Conservation (phyloP, 257 asterid genomes). For the Ballota nigra region DNA sequence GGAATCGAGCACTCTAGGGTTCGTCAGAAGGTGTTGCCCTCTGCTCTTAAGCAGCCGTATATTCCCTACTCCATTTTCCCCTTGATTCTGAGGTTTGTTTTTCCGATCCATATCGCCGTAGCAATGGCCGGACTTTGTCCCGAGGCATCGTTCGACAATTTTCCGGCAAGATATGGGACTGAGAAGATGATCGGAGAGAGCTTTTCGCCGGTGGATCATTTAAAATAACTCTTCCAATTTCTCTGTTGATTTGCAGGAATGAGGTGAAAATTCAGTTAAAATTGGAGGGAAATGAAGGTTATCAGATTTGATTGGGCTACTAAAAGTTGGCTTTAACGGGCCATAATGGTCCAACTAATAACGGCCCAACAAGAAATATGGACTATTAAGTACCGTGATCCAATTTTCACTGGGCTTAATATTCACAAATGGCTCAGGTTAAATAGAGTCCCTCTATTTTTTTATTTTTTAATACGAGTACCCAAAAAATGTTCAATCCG, state of each 20-base stretch:
- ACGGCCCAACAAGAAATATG: background rate
- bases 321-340: background rate
- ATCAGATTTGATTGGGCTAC: background rate
- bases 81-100: constrained; percentile 20
- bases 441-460: too few relatives aligned
- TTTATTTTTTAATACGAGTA: too few relatives aligned
- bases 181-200: constrained; percentile 19
- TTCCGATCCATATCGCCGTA: constrained; percentile 26
- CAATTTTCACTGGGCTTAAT: background rate
- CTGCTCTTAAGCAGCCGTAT: constrained; percentile 65
- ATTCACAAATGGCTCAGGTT: too few relatives aligned
- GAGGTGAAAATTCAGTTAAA: background rate
- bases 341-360: background rate
- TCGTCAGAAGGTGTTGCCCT: constrained; percentile 91
- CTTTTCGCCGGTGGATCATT: constrained; percentile 41
- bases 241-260: background rate
- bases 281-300: constrained; percentile 19
- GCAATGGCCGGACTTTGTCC: constrained; percentile 45
- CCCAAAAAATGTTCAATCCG: too few relatives aligned
- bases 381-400: background rate
- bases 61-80: constrained; percentile 17
- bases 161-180: background rate
- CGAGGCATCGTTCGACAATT: constrained; percentile 28
- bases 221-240: background rate
- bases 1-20: constrained; percentile 61